phyloP scores from a whole-genome alignment of 129 eudicot genomes.

The Silybum marianum region DNA sequence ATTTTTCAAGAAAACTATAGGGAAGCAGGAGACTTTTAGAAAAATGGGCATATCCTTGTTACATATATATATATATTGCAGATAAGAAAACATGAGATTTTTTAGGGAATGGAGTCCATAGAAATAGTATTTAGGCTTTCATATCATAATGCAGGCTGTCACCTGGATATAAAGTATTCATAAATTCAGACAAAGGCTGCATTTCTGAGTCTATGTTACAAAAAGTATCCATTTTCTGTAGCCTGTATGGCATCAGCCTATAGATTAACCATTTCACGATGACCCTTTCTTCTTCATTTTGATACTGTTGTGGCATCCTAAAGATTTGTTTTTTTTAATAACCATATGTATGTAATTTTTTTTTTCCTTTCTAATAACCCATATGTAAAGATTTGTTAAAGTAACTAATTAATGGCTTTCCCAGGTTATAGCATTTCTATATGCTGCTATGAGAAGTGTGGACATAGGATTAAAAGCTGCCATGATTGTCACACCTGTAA shows the following conservation, averaged over 20 bases:
- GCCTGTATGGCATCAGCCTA: background rate
- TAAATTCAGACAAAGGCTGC: background rate
- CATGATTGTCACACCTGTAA: slow-evolving; percentile 88
- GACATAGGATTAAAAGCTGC: slow-evolving; percentile 84
- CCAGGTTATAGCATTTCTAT: slow-evolving; percentile 89
- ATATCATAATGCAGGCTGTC: background rate
- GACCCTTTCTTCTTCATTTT: background rate
- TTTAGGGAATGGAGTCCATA: background rate
- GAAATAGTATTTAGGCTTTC: background rate
- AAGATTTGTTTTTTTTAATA: background rate
- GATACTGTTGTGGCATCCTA: background rate
- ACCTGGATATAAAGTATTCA: background rate
- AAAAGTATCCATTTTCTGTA: background rate
- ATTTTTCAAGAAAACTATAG: background rate
- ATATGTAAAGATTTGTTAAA: background rate
- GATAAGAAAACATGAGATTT: background rate
- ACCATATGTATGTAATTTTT: background rate
- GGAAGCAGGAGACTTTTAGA: background rate
- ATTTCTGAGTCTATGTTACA: background rate
- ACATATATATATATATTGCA: background rate
- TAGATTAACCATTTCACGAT: background rate
- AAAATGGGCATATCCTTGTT: background rate
- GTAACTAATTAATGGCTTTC: slow-evolving; percentile 12
- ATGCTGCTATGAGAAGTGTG: slow-evolving; percentile 92
- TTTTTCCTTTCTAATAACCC: background rate